Conservation (phyloP, 2,329 filamentous ascomycete genomes). For the Amphichorda felina region DNA sequence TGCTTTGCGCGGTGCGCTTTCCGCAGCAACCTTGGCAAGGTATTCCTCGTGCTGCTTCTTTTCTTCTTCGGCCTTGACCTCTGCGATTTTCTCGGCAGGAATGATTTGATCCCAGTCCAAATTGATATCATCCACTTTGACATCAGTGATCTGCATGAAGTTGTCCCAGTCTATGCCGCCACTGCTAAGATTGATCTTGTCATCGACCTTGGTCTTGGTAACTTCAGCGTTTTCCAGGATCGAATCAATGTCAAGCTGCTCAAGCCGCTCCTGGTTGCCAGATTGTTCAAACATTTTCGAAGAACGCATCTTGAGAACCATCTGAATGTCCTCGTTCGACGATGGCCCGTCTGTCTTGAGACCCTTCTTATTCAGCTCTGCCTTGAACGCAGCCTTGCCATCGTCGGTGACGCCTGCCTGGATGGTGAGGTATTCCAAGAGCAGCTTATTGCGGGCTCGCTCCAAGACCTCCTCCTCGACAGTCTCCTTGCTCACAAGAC, state of each 20-base stretch:
- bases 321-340: conserved; percentile 88
- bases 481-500: conserved; percentile 93
- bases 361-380: conserved; percentile 69
- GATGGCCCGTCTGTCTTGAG: conserved; percentile 68
- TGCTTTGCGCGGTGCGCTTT: conserved; percentile 72
- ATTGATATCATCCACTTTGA: conserved; percentile 71
- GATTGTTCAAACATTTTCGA: conserved; percentile 99
- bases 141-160: conserved; percentile 95
- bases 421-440: conserved; percentile 95
- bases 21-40: conserved; percentile 68
- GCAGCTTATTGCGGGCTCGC: conserved; percentile 90
- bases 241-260: conserved; percentile 94
- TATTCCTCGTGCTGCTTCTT: conserved; percentile 74
- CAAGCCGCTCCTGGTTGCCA: conserved; percentile 89
- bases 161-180: conserved; percentile 80
- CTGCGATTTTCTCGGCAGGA: conserved; percentile 80
- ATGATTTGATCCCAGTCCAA: conserved; percentile 99
- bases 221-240: conserved; percentile 95
- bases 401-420: conserved; percentile 95
- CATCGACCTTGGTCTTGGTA: conserved; percentile 89
- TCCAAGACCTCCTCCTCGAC: conserved; percentile 97
- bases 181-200: conserved; percentile 83
- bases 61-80: conserved; percentile 82
- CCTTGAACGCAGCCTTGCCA: conserved; percentile 65
- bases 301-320: conserved; percentile 93